Conservation (phyloP, 257 asterid genomes). For the Solanum pennellii region DNA sequence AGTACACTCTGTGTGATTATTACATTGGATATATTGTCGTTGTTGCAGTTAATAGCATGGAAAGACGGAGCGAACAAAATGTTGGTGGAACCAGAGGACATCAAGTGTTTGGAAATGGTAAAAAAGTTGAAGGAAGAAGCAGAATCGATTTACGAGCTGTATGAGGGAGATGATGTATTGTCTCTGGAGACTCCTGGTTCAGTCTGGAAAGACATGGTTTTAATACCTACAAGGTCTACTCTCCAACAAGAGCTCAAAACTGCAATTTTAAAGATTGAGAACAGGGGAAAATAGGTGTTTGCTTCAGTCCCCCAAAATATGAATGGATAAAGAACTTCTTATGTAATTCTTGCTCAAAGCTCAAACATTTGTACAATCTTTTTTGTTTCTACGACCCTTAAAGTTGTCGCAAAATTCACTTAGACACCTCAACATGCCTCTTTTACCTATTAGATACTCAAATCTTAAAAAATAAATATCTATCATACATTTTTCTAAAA, state of each 20-base stretch:
- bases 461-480: too few relatives aligned
- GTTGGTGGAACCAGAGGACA: conserved; percentile 51
- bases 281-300: not conserved
- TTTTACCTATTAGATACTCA: too few relatives aligned
- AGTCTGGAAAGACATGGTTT: conserved; percentile 55
- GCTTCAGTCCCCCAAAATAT: not conserved
- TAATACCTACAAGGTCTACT: conserved; percentile 34
- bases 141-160: conserved; percentile 55
- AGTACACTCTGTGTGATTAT: not conserved
- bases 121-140: conserved; percentile 70
- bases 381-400: rapidly evolving
- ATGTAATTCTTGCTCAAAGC: not conserved
- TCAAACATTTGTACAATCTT: too few relatives aligned
- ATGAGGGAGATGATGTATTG: conserved; percentile 19
- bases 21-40: not conserved
- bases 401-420: too few relatives aligned
- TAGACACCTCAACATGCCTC: too few relatives aligned
- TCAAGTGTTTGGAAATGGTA: conserved; percentile 47
- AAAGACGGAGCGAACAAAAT: conserved; percentile 67
- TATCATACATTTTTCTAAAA: too few relatives aligned
- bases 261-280: conserved; percentile 43
- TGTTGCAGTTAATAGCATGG: conserved; percentile 85
- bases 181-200: conserved; percentile 23
- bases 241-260: conserved; percentile 45
- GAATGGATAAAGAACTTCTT: not conserved